Evolutionary conservation across 2,329 filamentous ascomycete genomes (phyloP).

Genomic region (Pseudomassariella vexata): DNA sequence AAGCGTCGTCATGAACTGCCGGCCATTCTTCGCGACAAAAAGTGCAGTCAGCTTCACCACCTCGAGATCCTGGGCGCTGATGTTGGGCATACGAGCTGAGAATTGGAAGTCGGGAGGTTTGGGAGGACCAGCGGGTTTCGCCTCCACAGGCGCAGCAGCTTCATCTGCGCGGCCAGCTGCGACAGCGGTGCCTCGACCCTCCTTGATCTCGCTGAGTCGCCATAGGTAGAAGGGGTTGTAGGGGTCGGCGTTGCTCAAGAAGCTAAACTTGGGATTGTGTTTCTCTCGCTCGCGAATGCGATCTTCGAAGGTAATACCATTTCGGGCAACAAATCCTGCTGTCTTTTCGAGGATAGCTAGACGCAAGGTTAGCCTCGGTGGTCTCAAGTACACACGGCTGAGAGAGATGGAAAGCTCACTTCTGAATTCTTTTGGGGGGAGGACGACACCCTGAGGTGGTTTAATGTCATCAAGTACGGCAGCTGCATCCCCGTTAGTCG

Average conservation of each 20-base stretch:
- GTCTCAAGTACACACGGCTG: neutral
- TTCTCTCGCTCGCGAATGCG: constrained; percentile 80
- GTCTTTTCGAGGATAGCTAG: constrained; percentile 76
- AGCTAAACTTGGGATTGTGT: constrained; percentile 85
- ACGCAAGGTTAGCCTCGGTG: constrained; percentile 29
- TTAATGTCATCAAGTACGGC: constrained; percentile 62
- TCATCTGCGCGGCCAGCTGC: constrained; percentile 70
- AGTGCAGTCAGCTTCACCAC: constrained; percentile 73
- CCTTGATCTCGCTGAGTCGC: constrained; percentile 80
- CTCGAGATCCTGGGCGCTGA: constrained; percentile 87
- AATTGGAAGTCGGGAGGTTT: constrained; percentile 86
- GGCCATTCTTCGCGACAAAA: constrained; percentile 88
- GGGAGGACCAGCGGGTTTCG: constrained; percentile 75
- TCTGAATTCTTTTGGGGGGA: constrained; percentile 86
- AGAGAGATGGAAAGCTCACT: constrained; percentile 23
- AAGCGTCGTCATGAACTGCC: constrained; percentile 83
- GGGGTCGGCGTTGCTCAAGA: constrained; percentile 71
- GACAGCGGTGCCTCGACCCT: constrained; percentile 74
- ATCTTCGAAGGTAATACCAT: constrained; percentile 67
- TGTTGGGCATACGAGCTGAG: constrained; percentile 93
- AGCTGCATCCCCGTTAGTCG: constrained; percentile 47
- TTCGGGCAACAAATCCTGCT: constrained; percentile 78
- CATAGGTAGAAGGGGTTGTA: constrained; percentile 88
- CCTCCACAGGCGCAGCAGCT: constrained; percentile 43
- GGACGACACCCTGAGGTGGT: constrained; percentile 74